These are phyloP conservation scores for Rhizopogon rudus DNA, from an alignment of 768 basidiomycete genomes.

Conservation along the genomic window DNA sequence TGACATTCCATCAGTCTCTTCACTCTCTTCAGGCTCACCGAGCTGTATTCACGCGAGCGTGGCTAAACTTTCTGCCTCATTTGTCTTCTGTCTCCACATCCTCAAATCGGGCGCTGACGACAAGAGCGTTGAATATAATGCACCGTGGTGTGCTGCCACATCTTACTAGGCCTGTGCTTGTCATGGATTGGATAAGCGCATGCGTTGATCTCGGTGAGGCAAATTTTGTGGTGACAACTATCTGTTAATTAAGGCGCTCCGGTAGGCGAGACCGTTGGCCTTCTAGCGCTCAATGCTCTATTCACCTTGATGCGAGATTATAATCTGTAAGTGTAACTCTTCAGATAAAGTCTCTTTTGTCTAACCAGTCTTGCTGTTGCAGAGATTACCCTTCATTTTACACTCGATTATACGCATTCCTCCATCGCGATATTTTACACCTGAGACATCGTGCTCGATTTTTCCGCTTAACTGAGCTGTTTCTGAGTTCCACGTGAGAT, in stretches of 20 bases:
- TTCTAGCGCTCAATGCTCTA: slow-evolving; percentile 87
- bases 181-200: slow-evolving; percentile 90
- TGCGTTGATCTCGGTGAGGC: slow-evolving; percentile 75
- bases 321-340: slow-evolving; percentile 64
- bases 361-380: slow-evolving; percentile 6
- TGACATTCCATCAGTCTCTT: slow-evolving; percentile 73
- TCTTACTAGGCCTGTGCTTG: slow-evolving; percentile 66
- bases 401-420: slow-evolving; percentile 82
- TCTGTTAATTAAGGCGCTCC: neutral
- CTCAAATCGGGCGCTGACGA: slow-evolving; percentile 35
- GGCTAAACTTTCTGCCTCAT: slow-evolving; percentile 67
- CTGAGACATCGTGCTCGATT: slow-evolving; percentile 92
- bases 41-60: slow-evolving; percentile 76
- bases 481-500: slow-evolving; percentile 86
- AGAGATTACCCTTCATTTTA: slow-evolving; percentile 98
- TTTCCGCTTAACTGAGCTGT: slow-evolving; percentile 88
- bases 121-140: slow-evolving; percentile 68
- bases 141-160: slow-evolving; percentile 83
- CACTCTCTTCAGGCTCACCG: slow-evolving; percentile 75
- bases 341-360: neutral
- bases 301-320: slow-evolving; percentile 90
- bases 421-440: slow-evolving; percentile 85
- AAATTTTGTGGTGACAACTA: neutral
- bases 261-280: slow-evolving; percentile 75
- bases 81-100: slow-evolving; percentile 36